These are phyloP conservation scores for Sporopachydermia cereana DNA, from an alignment of 1,139 yeast species.

Conservation along the genomic window DNA sequence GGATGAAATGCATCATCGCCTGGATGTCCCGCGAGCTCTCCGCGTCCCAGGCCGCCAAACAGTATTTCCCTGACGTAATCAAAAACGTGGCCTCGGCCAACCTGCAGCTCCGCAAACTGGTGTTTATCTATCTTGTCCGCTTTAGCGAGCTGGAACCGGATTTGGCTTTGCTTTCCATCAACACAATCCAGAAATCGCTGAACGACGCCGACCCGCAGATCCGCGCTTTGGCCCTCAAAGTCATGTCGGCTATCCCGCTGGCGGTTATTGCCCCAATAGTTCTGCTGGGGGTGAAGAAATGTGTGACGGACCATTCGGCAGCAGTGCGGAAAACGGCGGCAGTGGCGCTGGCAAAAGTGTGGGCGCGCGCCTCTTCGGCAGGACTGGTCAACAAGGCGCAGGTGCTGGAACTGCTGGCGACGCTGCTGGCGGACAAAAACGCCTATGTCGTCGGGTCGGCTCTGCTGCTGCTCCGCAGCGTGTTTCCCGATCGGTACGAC, in stretches of 20 bases:
- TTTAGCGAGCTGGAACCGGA: slow-evolving; percentile 85
- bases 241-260: slow-evolving; percentile 71
- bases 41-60: slow-evolving; percentile 13
- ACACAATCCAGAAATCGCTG: slow-evolving; percentile 79
- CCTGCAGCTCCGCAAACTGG: slow-evolving; percentile 61
- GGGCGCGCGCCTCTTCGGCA: slow-evolving; percentile 22
- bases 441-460: slow-evolving; percentile 62
- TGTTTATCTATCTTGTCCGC: slow-evolving; percentile 61
- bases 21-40: not conserved
- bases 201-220: slow-evolving; percentile 56
- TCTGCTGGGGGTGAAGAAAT: slow-evolving; percentile 57
- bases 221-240: slow-evolving; percentile 65
- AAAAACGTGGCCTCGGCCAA: slow-evolving; percentile 73
- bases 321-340: slow-evolving; percentile 74
- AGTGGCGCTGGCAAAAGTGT: slow-evolving; percentile 60
- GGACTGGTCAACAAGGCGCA: slow-evolving; percentile 29
- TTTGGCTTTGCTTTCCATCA: slow-evolving; percentile 75
- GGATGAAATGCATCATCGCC: slow-evolving; percentile 37
- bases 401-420: slow-evolving; percentile 40
- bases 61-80: slow-evolving; percentile 77
- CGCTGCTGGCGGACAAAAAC: slow-evolving; percentile 52
- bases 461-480: slow-evolving; percentile 40
- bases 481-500: slow-evolving; percentile 48
- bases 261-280: slow-evolving; percentile 74
- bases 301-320: slow-evolving; percentile 62